phyloP scores from a whole-genome alignment of 2,329 filamentous ascomycete species.

The Trichoderma citrinoviride region DNA sequence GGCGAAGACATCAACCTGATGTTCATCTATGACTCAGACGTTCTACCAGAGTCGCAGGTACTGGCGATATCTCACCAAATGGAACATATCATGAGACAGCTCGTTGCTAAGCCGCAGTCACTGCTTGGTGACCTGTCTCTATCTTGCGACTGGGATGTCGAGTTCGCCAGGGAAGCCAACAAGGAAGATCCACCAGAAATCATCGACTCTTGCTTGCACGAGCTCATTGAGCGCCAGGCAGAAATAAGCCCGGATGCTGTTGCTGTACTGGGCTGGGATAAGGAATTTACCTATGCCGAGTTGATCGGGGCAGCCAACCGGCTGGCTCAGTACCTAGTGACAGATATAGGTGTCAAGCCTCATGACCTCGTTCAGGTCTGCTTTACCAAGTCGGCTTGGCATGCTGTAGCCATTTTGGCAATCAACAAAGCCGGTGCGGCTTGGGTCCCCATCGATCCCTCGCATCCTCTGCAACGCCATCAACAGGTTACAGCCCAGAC shows the following conservation, averaged over 20 bases:
- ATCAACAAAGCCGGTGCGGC: slow-evolving; percentile 7
- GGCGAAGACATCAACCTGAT: background rate
- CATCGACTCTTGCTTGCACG: background rate
- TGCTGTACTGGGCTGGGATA: background rate
- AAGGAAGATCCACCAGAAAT: background rate
- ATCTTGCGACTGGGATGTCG: background rate
- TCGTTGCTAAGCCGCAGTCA: background rate
- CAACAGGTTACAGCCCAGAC: slow-evolving; percentile 2
- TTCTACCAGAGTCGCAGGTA: background rate
- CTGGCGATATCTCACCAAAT: slow-evolving; percentile 1
- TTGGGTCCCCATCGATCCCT: background rate
- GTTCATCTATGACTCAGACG: slow-evolving; percentile 2
- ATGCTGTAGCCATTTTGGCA: background rate
- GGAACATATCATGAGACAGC: background rate
- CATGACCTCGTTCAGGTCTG: background rate
- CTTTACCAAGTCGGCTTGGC: slow-evolving; percentile 9
- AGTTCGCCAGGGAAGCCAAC: background rate
- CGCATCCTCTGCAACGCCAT: slow-evolving; percentile 8
- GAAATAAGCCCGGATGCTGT: background rate
- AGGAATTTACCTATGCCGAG: background rate
- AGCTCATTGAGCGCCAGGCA: background rate
- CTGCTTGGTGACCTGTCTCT: background rate
- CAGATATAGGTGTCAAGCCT: background rate
- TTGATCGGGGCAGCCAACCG: background rate
- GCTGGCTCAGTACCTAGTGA: background rate